A percentile compares a stretch with the other conserved stretches of the same genome.
Evolutionary conservation across 2,329 filamentous ascomycete genomes (phyloP).

Genomic region (Alternaria gaisen): DNA sequence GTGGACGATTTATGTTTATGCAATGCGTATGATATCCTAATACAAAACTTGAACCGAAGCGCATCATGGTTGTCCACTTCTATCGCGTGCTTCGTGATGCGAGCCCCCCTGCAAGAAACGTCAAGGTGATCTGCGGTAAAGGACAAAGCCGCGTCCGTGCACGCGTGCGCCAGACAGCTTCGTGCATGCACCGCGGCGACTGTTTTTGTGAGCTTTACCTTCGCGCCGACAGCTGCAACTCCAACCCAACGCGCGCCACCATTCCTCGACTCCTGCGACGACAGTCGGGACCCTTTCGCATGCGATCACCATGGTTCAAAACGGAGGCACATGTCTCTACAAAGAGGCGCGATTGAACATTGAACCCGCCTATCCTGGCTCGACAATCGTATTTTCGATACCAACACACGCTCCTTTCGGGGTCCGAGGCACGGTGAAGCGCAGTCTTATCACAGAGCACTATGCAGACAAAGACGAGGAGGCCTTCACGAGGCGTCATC

Average conservation of each 20-base stretch:
- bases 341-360: slow-evolving; percentile 88
- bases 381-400: slow-evolving; percentile 70
- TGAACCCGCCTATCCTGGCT: slow-evolving; percentile 74
- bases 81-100: background rate
- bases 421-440: slow-evolving; percentile 42
- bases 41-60: background rate
- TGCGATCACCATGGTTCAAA: slow-evolving; percentile 74
- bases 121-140: background rate
- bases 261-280: slow-evolving; percentile 12
- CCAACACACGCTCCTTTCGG: slow-evolving; percentile 47
- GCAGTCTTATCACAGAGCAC: slow-evolving; percentile 50
- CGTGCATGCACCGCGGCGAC: slow-evolving; percentile 36
- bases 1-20: slow-evolving; percentile 10
- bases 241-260: slow-evolving; percentile 22
- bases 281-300: slow-evolving; percentile 43
- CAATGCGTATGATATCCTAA: slow-evolving; percentile 9
- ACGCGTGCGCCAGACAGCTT: slow-evolving; percentile 30
- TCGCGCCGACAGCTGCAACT: slow-evolving; percentile 28
- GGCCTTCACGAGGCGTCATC: slow-evolving; percentile 73
- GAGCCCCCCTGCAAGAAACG: background rate
- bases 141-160: slow-evolving; percentile 27
- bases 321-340: slow-evolving; percentile 73
- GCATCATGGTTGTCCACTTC: background rate
- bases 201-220: slow-evolving; percentile 46
- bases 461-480: slow-evolving; percentile 70